phyloP scores from a whole-genome alignment of 768 basidiomycete genomes.

The Russula sp. region DNA sequence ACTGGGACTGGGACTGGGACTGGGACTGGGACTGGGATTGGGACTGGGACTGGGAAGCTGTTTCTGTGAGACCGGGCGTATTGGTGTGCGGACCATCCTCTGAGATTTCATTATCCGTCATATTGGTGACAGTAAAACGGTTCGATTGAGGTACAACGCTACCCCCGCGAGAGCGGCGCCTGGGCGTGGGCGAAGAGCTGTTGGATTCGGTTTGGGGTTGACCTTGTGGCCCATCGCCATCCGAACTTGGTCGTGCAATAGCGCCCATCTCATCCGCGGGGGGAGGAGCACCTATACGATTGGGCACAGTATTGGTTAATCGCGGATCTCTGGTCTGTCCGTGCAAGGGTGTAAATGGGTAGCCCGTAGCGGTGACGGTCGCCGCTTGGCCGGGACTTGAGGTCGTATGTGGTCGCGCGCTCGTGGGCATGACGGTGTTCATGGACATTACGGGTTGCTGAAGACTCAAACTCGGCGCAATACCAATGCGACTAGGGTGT shows the following conservation, averaged over 20 bases:
- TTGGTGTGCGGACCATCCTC: slow-evolving; percentile 39
- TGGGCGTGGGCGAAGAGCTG: slow-evolving; percentile 7
- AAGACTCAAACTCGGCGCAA: slow-evolving; percentile 38
- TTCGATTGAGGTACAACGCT: slow-evolving; percentile 28
- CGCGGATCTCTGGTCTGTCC: slow-evolving; percentile 12
- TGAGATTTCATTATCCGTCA: slow-evolving; percentile 33
- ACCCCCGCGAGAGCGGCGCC: slow-evolving; percentile 31
- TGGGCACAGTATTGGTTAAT: slow-evolving; percentile 5
- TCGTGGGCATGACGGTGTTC: slow-evolving; percentile 3
- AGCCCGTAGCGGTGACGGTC: slow-evolving; percentile 3
- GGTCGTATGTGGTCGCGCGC: slow-evolving; percentile 10
- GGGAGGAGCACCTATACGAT: not conserved
- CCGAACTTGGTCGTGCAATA: slow-evolving; percentile 16
- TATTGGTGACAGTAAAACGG: slow-evolving; percentile 40
- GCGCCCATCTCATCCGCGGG: slow-evolving; percentile 19
- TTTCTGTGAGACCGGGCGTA: slow-evolving; percentile 8
- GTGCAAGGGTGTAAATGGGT: slow-evolving; percentile 7
- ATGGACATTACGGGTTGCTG: slow-evolving; percentile 14
- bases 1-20: too few species aligned
- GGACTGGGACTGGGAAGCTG: not conserved
- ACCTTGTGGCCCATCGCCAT: slow-evolving; percentile 11
- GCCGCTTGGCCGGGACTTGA: not conserved
- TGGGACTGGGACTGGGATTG: not conserved
- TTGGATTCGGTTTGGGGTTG: slow-evolving; percentile 11
- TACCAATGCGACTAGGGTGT: slow-evolving; percentile 42